Base-by-base conservation (phyloP, 1,139 yeast species). In the Magnusiomyces sp. region DNA sequence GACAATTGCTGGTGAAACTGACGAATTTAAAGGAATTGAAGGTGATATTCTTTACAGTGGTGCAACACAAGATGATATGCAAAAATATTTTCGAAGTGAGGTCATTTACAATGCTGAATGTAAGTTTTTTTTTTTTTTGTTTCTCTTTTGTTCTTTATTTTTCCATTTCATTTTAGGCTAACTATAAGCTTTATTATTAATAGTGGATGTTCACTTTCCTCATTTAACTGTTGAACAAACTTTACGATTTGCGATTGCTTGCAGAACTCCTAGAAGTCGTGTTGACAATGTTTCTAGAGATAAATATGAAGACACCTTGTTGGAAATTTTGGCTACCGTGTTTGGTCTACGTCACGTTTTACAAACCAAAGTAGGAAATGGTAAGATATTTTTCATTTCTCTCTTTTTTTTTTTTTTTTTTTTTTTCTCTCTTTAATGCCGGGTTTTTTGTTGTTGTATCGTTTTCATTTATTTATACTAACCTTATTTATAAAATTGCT, bases 201-300 rank as follows among this genome's bases (percentile, higher is more conserved):
- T 48, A 56, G 55, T 55, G 62, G 84, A 79, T 60, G 70, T 70
- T 55, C 83, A 79, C 64, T 78, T 76, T 64, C 83, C 84, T 13
- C 77, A 72, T 58, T 69, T 79, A 49, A 77, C 82, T 1, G 83
- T 79, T 40, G 76, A 76, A 54, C 79, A 79, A 58, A 79, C 83
- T 5, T 68, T 79, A 51, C 72, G 73, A 50, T 79, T 79, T 62
- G 83, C 83, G 11, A 66, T 77, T 51, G 76, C 75, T 43, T 73
- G 77, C 58, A 77, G 76, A 61, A 76, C 81, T 13, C 83, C 83
- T 13, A 62, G 69, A 39, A 63, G 66, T 40, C 70, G 82, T 64
- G 63, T 76, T 46, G 76, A 76, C 57, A 70, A 70, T 43, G 68
- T 76, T 55, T 59, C 76, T 1, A 70, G 79, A 62, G 58, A 63